Base-by-base conservation (phyloP, 805 yeast genomes). In the Candida vartiovaarae region DNA sequence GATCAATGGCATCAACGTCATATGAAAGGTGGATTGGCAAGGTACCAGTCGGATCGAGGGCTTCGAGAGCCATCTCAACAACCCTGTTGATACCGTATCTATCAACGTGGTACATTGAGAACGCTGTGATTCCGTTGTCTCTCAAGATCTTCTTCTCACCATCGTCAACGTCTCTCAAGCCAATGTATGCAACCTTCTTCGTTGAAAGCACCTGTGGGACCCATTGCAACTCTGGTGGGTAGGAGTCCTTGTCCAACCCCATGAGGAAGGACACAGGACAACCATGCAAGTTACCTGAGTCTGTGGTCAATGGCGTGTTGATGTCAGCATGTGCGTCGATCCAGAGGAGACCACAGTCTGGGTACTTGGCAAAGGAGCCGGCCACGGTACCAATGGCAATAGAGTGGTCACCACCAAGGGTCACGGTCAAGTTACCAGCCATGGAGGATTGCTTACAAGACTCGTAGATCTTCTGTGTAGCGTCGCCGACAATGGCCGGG, bases 271-370 rank as follows among this genome's bases (percentile, higher is more conserved):
- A 78, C 32, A 91, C 88, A 2, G 99, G 99, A 63, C 97, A 90
- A 5, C 99, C 99, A 63, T 91, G 99, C 55, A 91, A 71, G 64
- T 91, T 93, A 35, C 98, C 98, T 6, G 91, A 79, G 28, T 75
- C 83, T 2, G 97, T 81, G 7, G 88, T 78, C 32, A 72, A 70
- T 8, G 96, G 86, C 1, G 97, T 84, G 70, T 93, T 93, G 61
- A 93, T 83, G 63, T 91, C 99, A 20, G 98, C 96, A 63, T 91
- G 99, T 0, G 99, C 99, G 66, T 91, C 99, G 55, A 91, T 83
- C 99, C 99, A 91, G 49, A 91, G 62, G 34, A 91, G 71, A 57
- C 95, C 89, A 27, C 95, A 88, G 54, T 90, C 88, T 20, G 96
- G 96, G 61, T 83, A 71, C 51, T 77, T 75, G 15, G 76, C 78